Base-by-base conservation (phyloP, 1,139 yeast species). In the Arxiozyma bovina region DNA sequence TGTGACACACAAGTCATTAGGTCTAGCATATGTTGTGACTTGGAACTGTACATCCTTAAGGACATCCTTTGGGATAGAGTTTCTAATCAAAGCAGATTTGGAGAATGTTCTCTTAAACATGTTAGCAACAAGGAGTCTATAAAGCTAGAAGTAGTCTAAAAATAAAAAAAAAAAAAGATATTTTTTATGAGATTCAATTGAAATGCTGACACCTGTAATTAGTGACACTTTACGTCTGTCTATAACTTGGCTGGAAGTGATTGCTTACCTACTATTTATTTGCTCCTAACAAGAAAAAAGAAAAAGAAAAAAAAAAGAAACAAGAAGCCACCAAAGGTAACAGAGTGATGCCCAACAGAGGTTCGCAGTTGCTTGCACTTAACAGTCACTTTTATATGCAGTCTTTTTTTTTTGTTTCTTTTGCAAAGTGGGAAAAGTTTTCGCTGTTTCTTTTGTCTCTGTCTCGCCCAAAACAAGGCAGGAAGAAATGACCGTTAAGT, bases 1-100 rank as follows among this genome's bases (percentile, higher is more conserved):
- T n/a, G 70, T 66, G 22, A 67, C 57, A 52, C 63, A 55, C 11
- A 69, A 53, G 50, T 68, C 67, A 18, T 62, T 57, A 7, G 71
- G 71, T 57, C 70, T 66, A n/a, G 70, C 64, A 55, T 69, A 69
- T 0, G 71, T 68, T 20, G 70, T 66, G 4, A 67, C 72, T 49
- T 68, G 71, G 47, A 55, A 67, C 1, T 54, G 52, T 18, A 48
- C 45, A 45, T 53, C 56, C 41, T 52, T 49, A 20, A 54, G 45
- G 25, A 53, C 48, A 27, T 53, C 54, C 42, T 50, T 50, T 18
- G 45, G 40, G 15, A 51, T 48, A 38, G 51, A 44, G 27, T 52
- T 54, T 21, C 48, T 40, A 21, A 48, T 5, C 23, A 51, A 22
- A 25, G 58, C 50, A n/a, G 59, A 44, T 12, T 55, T 54, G 8